These are phyloP conservation scores for Pestalotiopsis sp. DNA, from an alignment of 2,329 filamentous ascomycete genomes.

Conservation along the genomic window DNA sequence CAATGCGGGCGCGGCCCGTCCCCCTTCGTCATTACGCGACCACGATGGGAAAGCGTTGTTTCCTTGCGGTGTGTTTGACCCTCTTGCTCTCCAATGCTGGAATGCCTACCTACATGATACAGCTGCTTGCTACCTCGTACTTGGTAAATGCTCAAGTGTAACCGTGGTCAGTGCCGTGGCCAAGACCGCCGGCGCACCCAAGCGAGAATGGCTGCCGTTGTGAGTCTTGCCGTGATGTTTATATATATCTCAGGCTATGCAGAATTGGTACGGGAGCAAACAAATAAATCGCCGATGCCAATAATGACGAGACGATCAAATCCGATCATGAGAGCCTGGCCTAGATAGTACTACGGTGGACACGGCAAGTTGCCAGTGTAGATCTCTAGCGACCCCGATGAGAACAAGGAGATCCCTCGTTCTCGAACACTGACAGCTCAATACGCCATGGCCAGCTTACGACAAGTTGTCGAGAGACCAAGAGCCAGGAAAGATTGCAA, in stretches of 20 bases:
- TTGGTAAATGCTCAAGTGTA: neutral
- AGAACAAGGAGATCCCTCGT: neutral
- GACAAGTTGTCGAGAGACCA: neutral
- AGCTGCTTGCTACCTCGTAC: neutral
- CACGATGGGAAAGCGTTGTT: neutral
- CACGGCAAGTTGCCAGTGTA: neutral
- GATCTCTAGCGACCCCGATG: neutral
- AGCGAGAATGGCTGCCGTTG: neutral
- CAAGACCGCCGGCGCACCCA: neutral
- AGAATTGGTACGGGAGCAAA: neutral
- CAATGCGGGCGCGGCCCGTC: neutral
- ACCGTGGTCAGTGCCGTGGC: neutral
- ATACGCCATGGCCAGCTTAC: neutral
- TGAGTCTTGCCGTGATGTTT: neutral
- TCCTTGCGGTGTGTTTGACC: neutral
- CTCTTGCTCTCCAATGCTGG: neutral
- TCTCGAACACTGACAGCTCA: neutral
- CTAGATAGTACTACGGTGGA: neutral
- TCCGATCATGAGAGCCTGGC: neutral
- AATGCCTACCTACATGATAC: neutral
- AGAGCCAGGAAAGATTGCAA: neutral
- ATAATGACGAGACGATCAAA: neutral
- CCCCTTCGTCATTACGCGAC: neutral
- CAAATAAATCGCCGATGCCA: neutral
- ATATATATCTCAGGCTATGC: neutral